phyloP scores from a whole-genome alignment of 495 filamentous ascomycete species.

The Neurospora terricola region DNA sequence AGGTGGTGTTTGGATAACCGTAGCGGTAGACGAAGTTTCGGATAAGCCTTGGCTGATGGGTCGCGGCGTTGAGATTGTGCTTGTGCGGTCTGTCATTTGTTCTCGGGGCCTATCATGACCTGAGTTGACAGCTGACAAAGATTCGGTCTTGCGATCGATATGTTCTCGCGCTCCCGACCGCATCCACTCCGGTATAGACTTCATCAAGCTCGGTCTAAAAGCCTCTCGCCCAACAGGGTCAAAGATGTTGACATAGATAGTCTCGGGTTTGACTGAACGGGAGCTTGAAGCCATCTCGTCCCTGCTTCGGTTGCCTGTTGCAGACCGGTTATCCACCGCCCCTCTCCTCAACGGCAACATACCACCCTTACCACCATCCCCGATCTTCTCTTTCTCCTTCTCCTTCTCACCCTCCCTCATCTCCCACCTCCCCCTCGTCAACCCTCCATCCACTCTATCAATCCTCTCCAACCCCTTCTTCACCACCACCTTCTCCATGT shows the following conservation, averaged over 20 bases:
- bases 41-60: neutral
- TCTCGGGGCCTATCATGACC: neutral
- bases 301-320: neutral
- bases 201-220: conserved; percentile 34
- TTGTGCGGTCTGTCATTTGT: neutral
- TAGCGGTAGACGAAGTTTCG: neutral
- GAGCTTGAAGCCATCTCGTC: neutral
- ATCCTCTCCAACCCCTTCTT: conserved; percentile 19
- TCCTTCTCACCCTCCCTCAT: conserved; percentile 3
- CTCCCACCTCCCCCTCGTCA: conserved; percentile 19
- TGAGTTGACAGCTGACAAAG: neutral
- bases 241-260: conserved; percentile 30
- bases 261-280: conserved; percentile 1
- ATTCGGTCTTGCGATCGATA: neutral
- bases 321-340: neutral
- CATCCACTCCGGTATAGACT: conserved; percentile 39
- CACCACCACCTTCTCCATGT: conserved; percentile 1
- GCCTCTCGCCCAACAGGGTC: conserved; percentile 29
- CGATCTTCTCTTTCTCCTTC: conserved; percentile 9
- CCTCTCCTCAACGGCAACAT: neutral
- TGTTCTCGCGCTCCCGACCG: conserved; percentile 5
- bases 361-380: neutral
- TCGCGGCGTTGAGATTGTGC: neutral
- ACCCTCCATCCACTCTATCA: conserved; percentile 16
- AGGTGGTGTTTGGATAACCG: neutral